Percentiles rank a stretch among this genome's conserved stretches.
phyloP scores from a whole-genome alignment of 768 basidiomycete genomes.

The Clitopilus passeckerianus region DNA sequence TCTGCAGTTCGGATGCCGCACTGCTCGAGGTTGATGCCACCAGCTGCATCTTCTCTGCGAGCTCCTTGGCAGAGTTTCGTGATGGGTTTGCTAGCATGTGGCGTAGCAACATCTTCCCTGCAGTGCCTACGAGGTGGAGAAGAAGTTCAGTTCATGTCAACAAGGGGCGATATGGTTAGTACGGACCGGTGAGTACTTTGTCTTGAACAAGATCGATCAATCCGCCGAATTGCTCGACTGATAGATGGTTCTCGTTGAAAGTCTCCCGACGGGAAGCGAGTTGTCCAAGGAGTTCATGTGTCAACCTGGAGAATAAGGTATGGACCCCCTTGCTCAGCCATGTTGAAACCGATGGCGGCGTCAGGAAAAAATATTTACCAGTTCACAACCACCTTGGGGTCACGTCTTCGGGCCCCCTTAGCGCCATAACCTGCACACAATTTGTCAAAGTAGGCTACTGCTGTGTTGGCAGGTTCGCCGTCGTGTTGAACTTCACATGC shows the following conservation, averaged over 20 bases:
- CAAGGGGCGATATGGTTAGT: neutral
- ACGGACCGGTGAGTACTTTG: constrained; percentile 64
- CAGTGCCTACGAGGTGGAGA: constrained; percentile 47
- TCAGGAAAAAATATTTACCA: constrained; percentile 51
- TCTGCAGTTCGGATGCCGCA: constrained; percentile 32
- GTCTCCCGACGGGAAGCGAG: constrained; percentile 53
- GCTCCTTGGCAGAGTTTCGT: constrained; percentile 24
- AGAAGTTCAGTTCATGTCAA: constrained; percentile 5
- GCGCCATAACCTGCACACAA: constrained; percentile 35
- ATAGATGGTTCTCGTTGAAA: constrained; percentile 55
- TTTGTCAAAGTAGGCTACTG: constrained; percentile 79
- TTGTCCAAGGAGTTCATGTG: constrained; percentile 82
- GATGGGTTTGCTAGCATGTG: constrained; percentile 54
- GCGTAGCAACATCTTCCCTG: constrained; percentile 73
- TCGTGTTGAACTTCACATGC: constrained; percentile 60
- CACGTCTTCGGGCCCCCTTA: constrained; percentile 26
- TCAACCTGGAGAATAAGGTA: constrained; percentile 56
- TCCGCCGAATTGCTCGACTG: constrained; percentile 62
- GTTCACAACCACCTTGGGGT: constrained; percentile 74
- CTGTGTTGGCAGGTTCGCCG: constrained; percentile 36
- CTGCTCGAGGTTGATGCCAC: constrained; percentile 27
- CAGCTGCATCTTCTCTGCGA: constrained; percentile 49
- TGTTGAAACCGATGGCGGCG: neutral
- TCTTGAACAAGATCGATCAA: constrained; percentile 72
- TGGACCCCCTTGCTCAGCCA: neutral